These are phyloP conservation scores for Coemansia sp. DNA, from an alignment of 192 early-diverging fungal species.

Conservation along the genomic window DNA sequence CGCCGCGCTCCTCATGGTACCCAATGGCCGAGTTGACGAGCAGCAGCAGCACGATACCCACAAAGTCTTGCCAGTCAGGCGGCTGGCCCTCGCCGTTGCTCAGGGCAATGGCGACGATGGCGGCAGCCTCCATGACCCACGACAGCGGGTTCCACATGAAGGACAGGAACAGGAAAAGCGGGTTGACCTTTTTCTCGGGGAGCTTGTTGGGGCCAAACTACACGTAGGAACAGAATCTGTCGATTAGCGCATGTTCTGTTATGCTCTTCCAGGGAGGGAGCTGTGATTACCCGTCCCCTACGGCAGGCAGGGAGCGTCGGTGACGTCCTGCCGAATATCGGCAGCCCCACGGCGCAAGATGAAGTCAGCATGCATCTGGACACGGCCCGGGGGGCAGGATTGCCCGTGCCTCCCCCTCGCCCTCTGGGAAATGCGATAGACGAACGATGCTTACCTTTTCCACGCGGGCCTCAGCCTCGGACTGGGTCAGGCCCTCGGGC, in stretches of 20 bases:
- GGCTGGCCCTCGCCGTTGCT: constrained; percentile 63
- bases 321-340: too few relatives aligned
- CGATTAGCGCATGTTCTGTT: too few relatives aligned
- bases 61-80: constrained; percentile 81
- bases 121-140: constrained; percentile 82
- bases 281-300: too few relatives aligned
- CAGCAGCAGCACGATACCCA: constrained; percentile 75
- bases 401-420: background rate
- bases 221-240: too few relatives aligned
- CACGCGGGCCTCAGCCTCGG: constrained; percentile 58
- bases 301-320: too few relatives aligned
- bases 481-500: constrained; percentile 56
- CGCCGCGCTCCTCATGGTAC: constrained; percentile 83
- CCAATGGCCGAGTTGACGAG: constrained; percentile 83
- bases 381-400: too few relatives aligned
- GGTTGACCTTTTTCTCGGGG: constrained; percentile 73
- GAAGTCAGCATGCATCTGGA: too few relatives aligned
- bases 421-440: background rate
- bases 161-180: constrained; percentile 77
- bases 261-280: too few relatives aligned
- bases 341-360: too few relatives aligned
- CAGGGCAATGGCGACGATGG: constrained; percentile 72
- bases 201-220: constrained; percentile 69
- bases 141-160: constrained; percentile 82
- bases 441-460: constrained; percentile 43